Evolutionary conservation across 2,329 filamentous ascomycete genomes (phyloP).

Genomic region (Nemania abortiva): DNA sequence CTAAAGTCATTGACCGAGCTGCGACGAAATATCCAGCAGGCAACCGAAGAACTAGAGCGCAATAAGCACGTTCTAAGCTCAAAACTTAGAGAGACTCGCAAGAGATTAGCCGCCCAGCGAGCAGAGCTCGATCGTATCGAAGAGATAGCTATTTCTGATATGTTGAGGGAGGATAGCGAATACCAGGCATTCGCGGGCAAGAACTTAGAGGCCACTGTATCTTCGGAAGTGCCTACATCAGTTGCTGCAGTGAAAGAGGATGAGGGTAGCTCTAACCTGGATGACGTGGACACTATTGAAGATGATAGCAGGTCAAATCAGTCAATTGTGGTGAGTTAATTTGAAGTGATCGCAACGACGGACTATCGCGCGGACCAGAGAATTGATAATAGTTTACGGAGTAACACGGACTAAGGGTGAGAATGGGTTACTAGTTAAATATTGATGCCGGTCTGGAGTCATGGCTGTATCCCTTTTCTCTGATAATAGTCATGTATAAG

Average conservation of each 20-base stretch:
- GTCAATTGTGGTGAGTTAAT: no score
- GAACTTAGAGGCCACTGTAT: slow-evolving; percentile 6
- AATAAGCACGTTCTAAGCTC: slow-evolving; percentile 29
- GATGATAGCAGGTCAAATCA: neutral
- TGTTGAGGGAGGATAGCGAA: slow-evolving; percentile 23
- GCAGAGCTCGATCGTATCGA: slow-evolving; percentile 24
- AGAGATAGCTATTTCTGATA: slow-evolving; percentile 16
- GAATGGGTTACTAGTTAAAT: no score
- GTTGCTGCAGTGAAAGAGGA: slow-evolving; percentile 7
- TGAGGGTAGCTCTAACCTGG: slow-evolving; percentile 14
- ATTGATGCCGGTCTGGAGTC: no score
- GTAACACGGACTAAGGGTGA: no score
- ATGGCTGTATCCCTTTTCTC: no score
- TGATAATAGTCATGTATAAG: no score
- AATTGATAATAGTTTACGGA: no score
- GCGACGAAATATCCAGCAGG: slow-evolving; percentile 19
- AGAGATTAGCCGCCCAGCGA: slow-evolving; percentile 14
- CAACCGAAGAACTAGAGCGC: slow-evolving; percentile 29
- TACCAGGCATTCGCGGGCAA: slow-evolving; percentile 23
- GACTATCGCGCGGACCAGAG: no score
- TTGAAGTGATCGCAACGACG: no score
- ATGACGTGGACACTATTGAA: slow-evolving; percentile 10
- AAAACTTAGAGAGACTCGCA: slow-evolving; percentile 17
- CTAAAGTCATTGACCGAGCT: slow-evolving; percentile 2
- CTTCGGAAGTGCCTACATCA: neutral